Evolutionary conservation across 148 eudicot species (phyloP), one percentile per base, ranked within the genome.

Genomic region (Camellia sinensis): DNA sequence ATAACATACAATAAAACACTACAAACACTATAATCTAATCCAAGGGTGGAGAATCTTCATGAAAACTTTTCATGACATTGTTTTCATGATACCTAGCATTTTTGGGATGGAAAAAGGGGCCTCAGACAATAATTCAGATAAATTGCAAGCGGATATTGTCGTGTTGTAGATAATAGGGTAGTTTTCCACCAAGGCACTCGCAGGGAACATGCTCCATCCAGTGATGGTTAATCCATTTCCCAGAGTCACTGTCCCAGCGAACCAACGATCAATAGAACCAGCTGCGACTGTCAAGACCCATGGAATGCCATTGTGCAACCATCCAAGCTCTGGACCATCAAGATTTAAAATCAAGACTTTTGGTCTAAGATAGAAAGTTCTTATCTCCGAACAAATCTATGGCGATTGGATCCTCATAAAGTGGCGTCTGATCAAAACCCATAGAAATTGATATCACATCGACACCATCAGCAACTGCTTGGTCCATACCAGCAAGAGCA

Each of bases 381-480:
- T n/a, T n/a, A n/a, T n/a, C 88, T 15, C 83, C 82, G 37, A 83
- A 82, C 1, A 86, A 78, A 10, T 83, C 86, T 64, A 86, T 81
- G 2, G 86, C 89, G 0, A 86, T 83, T 0, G 84, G 83, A 43
- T 86, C 86, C 67, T 83, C 57, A 54, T 77, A 81, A 43, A 86
- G 50, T 41, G 88, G 86, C 21, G 72, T 17, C 0, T 1, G 21
- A 17, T 81, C 74, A 22, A 83, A 79, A 17, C 86, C 86, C 80
- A 86, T 14, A 0, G 88, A 86, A 3, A 86, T 76, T 0, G 87
- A 87, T n/a, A 87, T 79, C 0, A 87, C 54, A 13, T 87, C 84
- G 13, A 87, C 87, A 0, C 89, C 89, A 46, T 87, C 89, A 8
- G 85, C 82, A 6, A 87, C 83, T 0, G 89, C 87, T 41, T 82